phyloP scores from a whole-genome alignment of 2,329 filamentous ascomycete species.

The Phialophora expanda region DNA sequence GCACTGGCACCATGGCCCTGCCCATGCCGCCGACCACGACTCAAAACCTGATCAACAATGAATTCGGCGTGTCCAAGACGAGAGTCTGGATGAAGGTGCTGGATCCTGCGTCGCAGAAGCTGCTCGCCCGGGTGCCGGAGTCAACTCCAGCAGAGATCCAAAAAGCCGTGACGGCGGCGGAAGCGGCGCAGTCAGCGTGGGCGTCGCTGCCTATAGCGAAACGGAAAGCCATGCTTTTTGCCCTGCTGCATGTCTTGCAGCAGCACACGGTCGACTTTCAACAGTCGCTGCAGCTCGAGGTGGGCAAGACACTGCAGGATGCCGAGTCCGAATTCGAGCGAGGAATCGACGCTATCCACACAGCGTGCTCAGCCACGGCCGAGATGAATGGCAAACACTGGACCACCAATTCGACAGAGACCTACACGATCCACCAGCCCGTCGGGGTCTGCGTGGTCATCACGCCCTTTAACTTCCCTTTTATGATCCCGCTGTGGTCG shows the following conservation, averaged over 20 bases:
- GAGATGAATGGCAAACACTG: conserved; percentile 39
- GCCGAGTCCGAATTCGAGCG: conserved; percentile 41
- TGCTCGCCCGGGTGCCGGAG: conserved; percentile 39
- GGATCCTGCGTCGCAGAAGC: conserved; percentile 38
- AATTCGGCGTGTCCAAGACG: conserved; percentile 27
- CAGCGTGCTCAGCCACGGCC: conserved; percentile 40
- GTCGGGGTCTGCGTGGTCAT: conserved; percentile 70
- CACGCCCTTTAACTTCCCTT: conserved; percentile 74
- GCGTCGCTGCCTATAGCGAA: conserved; percentile 33
- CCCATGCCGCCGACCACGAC: conserved; percentile 7
- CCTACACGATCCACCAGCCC: conserved; percentile 75
- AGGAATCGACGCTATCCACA: conserved; percentile 41
- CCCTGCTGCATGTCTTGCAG: conserved; percentile 7
- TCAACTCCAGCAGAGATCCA: conserved; percentile 39
- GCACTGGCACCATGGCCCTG: conserved; percentile 10
- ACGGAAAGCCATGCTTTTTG: conserved; percentile 35
- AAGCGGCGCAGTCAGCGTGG: conserved; percentile 40
- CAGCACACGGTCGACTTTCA: conserved; percentile 4
- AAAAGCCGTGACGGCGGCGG: conserved; percentile 37
- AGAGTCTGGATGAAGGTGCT: conserved; percentile 39
- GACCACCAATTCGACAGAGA: conserved; percentile 21
- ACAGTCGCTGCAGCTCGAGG: conserved; percentile 28
- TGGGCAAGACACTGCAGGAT: conserved; percentile 41
- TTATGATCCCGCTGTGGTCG: conserved; percentile 70
- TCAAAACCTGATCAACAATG: conserved; percentile 37